Conservation (phyloP, 2,329 filamentous ascomycete species). For the Didymella lethalis region DNA sequence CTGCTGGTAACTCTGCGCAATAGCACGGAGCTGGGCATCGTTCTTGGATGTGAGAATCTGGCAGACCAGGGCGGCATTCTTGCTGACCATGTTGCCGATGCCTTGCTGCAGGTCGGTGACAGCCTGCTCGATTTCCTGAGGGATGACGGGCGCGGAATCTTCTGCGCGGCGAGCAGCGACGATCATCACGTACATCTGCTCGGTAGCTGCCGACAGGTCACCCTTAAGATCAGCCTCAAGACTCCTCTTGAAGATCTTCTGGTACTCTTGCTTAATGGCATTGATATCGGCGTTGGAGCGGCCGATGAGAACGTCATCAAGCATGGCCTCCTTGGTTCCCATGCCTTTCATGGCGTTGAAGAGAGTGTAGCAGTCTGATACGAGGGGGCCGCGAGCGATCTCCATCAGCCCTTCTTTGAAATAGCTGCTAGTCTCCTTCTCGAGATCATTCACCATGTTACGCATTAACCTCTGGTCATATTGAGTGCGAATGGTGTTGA, state of each 20-base stretch:
- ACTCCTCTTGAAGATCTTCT: conserved; percentile 68
- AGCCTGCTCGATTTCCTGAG: conserved; percentile 76
- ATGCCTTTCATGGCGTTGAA: conserved; percentile 76
- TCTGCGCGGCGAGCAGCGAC: conserved; percentile 77
- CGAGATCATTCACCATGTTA: conserved; percentile 76
- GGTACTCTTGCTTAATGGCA: conserved; percentile 84
- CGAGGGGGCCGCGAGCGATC: conserved; percentile 78
- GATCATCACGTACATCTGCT: conserved; percentile 84
- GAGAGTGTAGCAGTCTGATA: conserved; percentile 75
- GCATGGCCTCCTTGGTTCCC: conserved; percentile 84
- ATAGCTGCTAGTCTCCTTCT: conserved; percentile 76
- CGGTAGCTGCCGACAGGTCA: conserved; percentile 86
- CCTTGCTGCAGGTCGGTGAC: conserved; percentile 79
- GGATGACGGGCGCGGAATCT: conserved; percentile 76
- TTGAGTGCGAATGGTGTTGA: conserved; percentile 66
- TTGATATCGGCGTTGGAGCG: conserved; percentile 87
- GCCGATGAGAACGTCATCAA: conserved; percentile 86
- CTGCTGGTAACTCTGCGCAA: conserved; percentile 75
- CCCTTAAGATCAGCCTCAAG: conserved; percentile 77
- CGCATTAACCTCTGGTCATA: conserved; percentile 71
- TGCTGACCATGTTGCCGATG: conserved; percentile 68
- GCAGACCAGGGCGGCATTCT: conserved; percentile 80
- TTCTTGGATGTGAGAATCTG: conserved; percentile 78
- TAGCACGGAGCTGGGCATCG: conserved; percentile 83
- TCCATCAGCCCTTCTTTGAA: conserved; percentile 78